Percentiles rank a stretch among this genome's conserved stretches.
Evolutionary conservation across 208 protist species (phyloP).

Genomic region (Trypanosoma rangeli): DNA sequence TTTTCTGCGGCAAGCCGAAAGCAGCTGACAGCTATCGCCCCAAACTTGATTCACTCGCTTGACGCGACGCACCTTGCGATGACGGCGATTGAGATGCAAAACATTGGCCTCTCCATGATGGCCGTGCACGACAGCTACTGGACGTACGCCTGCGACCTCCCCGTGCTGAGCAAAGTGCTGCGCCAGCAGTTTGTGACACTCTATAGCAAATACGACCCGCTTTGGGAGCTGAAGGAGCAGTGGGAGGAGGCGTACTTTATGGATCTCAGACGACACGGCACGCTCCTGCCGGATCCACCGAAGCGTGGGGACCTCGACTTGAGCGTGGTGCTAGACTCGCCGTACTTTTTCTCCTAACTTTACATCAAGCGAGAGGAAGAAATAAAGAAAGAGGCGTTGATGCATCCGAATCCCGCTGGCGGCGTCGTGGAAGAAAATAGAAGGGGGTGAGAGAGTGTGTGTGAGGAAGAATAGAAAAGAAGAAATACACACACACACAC

Average conservation of each 20-base stretch:
- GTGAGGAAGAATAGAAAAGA: background rate
- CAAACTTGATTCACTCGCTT: conserved; percentile 98
- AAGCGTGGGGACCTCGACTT: conserved; percentile 86
- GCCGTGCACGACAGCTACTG: conserved; percentile 99
- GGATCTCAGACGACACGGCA: conserved; percentile 82
- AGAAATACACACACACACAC: background rate
- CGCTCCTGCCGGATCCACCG: conserved; percentile 85
- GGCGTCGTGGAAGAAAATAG: too few relatives aligned
- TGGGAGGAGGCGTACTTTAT: conserved; percentile 91
- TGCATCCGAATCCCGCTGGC: too few relatives aligned
- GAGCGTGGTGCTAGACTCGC: conserved; percentile 82
- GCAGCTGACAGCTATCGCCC: conserved; percentile 96
- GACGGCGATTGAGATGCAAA: conserved; percentile 94
- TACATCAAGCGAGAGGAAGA: background rate
- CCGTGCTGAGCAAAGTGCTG: conserved; percentile 91
- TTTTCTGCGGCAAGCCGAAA: conserved; percentile 80
- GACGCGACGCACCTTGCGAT: conserved; percentile 98
- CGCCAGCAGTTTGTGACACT: conserved; percentile 96
- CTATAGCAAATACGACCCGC: conserved; percentile 91
- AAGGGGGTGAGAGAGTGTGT: background rate
- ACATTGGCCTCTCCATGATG: conserved; percentile 90
- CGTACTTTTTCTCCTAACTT: conserved; percentile 92
- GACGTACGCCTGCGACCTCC: conserved; percentile 96
- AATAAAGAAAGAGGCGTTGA: background rate
- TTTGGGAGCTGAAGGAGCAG: conserved; percentile 92